Conservation (phyloP, 768 basidiomycete genomes). For the Strobilomyces confusus region DNA sequence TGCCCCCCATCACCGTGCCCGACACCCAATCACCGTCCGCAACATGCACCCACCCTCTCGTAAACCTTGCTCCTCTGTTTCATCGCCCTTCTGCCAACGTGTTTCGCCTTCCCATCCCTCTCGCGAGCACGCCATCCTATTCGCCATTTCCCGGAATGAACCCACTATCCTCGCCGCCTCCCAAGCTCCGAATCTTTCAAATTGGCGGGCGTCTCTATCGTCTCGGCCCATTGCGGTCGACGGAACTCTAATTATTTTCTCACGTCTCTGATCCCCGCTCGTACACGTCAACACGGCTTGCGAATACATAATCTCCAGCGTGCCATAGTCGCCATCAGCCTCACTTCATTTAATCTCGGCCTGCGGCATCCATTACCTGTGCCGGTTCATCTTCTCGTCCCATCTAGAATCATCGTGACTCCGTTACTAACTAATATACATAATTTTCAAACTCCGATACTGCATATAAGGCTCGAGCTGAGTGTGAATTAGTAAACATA, state of each 20-base stretch:
- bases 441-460: constrained; percentile 15
- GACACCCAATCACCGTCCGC: constrained; percentile 21
- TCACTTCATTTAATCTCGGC: neutral
- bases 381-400: too few relatives aligned
- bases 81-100: constrained; percentile 15
- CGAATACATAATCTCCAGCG: neutral
- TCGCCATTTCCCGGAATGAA: constrained; percentile 4
- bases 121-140: neutral
- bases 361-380: neutral
- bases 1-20: constrained; percentile 9
- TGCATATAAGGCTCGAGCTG: constrained; percentile 1
- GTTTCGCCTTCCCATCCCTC: constrained; percentile 5
- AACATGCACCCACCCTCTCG: constrained; percentile 23
- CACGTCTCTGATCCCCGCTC: constrained; percentile 5
- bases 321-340: neutral
- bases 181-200: constrained; percentile 21
- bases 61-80: constrained; percentile 15
- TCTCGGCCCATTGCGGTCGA: neutral
- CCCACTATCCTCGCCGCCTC: neutral
- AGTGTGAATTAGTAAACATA: neutral
- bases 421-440: neutral
- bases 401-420: too few relatives aligned
- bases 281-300: neutral
- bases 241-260: constrained; percentile 18
- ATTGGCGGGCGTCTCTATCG: constrained; percentile 10